A percentile compares a stretch with the other conserved stretches of the same genome.
These are phyloP conservation scores for Cymbopogon citratus DNA, from an alignment of 176 grass and related monocot species.

Conservation along the genomic window DNA sequence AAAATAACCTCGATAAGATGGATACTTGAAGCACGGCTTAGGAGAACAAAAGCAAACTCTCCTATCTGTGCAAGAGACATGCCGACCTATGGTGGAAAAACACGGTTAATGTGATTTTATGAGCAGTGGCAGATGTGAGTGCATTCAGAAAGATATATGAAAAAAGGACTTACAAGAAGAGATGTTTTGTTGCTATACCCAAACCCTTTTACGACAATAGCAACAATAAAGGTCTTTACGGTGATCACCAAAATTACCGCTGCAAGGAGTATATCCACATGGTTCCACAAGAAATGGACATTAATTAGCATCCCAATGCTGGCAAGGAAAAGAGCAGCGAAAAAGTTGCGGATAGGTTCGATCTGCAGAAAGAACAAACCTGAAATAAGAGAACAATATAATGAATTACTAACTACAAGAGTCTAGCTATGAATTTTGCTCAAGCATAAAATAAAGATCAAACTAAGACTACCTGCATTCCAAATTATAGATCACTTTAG, in stretches of 20 bases:
- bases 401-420: conserved; percentile 50
- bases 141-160: not conserved
- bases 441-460: conserved; percentile 18
- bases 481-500: not conserved
- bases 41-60: conserved; percentile 98
- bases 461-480: not conserved
- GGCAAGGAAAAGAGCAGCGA: conserved; percentile 97
- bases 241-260: conserved; percentile 96
- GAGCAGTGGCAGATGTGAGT: not conserved
- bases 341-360: conserved; percentile 97
- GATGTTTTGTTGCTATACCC: conserved; percentile 97
- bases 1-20: conserved; percentile 92
- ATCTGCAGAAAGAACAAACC: conserved; percentile 99
- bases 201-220: conserved; percentile 92
- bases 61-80: conserved; percentile 99
- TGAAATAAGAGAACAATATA: conserved; percentile 83
- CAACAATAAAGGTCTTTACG: conserved; percentile 80
- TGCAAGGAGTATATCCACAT: conserved; percentile 98
- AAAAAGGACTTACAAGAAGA: conserved; percentile 77
- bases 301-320: conserved; percentile 99
- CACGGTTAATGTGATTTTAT: conserved; percentile 7
- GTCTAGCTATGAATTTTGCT: conserved; percentile 27
- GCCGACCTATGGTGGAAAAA: conserved; percentile 55
- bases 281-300: conserved; percentile 98
- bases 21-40: conserved; percentile 97